A percentile compares a stretch with the other conserved stretches of the same genome.
Evolutionary conservation across 2,329 filamentous ascomycete genomes (phyloP).

Genomic region (Claviceps africana): DNA sequence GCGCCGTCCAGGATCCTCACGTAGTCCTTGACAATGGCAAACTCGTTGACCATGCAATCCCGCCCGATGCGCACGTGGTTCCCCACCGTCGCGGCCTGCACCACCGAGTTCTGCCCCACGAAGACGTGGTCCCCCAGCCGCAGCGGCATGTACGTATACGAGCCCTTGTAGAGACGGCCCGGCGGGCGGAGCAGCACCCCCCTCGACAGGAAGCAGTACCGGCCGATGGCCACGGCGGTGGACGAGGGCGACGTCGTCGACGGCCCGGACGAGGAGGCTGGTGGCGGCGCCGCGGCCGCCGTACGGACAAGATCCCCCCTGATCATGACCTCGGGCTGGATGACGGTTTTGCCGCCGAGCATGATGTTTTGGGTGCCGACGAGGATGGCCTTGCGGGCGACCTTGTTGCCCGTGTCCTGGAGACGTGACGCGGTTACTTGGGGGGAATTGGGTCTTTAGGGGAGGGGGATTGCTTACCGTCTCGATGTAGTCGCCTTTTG

Average conservation of each 20-base stretch:
- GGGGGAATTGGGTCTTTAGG: no score
- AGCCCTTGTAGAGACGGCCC: slow-evolving; percentile 65
- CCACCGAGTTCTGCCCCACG: slow-evolving; percentile 57
- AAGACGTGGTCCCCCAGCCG: slow-evolving; percentile 93
- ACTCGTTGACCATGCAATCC: slow-evolving; percentile 65
- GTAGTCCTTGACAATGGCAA: slow-evolving; percentile 88
- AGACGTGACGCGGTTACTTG: no score
- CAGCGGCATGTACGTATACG: slow-evolving; percentile 72
- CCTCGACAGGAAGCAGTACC: slow-evolving; percentile 78
- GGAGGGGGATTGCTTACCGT: slow-evolving; percentile 43
- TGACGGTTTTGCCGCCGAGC: slow-evolving; percentile 87
- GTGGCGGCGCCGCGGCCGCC: slow-evolving; percentile 13
- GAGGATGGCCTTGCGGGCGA: slow-evolving; percentile 80
- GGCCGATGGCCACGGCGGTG: slow-evolving; percentile 72
- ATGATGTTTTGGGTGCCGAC: slow-evolving; percentile 97
- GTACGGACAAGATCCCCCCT: slow-evolving; percentile 70
- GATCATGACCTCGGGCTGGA: slow-evolving; percentile 89
- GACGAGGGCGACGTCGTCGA: slow-evolving; percentile 34
- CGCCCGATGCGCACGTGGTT: slow-evolving; percentile 77
- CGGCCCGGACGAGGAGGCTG: slow-evolving; percentile 17
- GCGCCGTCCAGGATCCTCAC: slow-evolving; percentile 75
- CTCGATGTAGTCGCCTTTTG: slow-evolving; percentile 91
- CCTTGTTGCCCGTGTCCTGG: slow-evolving; percentile 96
- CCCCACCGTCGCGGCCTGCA: slow-evolving; percentile 73
- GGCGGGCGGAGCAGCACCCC: slow-evolving; percentile 72